A percentile compares a stretch with the other conserved stretches of the same genome.
These are phyloP conservation scores for Balakata baccata DNA, from an alignment of 345 rosid genomes.

Conservation along the genomic window DNA sequence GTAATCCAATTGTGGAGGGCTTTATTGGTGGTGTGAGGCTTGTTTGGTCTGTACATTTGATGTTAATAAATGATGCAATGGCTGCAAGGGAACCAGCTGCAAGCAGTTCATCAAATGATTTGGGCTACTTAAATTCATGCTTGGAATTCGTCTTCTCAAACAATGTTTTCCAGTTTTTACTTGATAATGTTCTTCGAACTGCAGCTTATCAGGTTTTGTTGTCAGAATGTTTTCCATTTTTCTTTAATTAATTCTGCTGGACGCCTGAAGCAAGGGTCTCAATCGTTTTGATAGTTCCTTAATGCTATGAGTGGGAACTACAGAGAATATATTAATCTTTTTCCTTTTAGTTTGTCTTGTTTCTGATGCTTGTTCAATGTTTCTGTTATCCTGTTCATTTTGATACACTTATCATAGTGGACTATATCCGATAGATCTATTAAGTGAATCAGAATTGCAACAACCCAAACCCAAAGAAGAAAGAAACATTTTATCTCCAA, in stretches of 20 bases:
- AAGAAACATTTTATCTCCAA: too few species aligned
- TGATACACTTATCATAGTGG: neutral
- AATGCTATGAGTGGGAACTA: neutral
- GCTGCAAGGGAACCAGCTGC: slow-evolving; percentile 53
- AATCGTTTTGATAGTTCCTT: neutral
- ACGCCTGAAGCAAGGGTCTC: neutral
- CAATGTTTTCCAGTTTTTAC: slow-evolving; percentile 75
- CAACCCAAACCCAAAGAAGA: too few species aligned
- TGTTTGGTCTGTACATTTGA: slow-evolving; percentile 88
- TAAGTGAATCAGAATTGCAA: too few species aligned
- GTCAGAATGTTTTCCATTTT: neutral
- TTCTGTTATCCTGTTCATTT: too few species aligned
- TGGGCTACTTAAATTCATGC: slow-evolving; percentile 60
- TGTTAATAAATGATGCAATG: slow-evolving; percentile 65
- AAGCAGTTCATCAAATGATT: slow-evolving; percentile 53
- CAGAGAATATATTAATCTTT: neutral
- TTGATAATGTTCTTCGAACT: slow-evolving; percentile 75
- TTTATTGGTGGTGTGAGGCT: slow-evolving; percentile 75
- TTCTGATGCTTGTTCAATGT: neutral
- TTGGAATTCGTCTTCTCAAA: slow-evolving; percentile 69
- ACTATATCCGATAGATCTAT: too few species aligned
- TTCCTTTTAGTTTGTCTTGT: neutral
- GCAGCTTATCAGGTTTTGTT: slow-evolving; percentile 76
- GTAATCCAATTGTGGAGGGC: slow-evolving; percentile 57
- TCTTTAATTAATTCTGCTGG: neutral